phyloP scores from a whole-genome alignment of 176 grass and related monocot genomes.

The Oropetium thomaeum region DNA sequence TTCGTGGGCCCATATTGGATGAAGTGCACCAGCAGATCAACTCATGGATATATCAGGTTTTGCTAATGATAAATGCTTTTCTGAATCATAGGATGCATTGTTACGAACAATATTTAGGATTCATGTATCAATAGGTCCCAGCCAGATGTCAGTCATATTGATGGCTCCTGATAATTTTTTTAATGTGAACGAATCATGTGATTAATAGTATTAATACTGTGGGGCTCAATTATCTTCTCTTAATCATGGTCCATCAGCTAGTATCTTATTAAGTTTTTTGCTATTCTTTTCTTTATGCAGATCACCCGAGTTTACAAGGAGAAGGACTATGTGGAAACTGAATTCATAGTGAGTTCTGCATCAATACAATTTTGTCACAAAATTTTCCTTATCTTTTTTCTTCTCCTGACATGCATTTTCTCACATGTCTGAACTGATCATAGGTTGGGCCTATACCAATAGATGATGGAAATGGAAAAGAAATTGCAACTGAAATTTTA shows the following conservation, averaged over 20 bases:
- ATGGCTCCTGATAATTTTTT: conserved; percentile 12
- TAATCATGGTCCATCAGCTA: background rate
- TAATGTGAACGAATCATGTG: conserved; percentile 3
- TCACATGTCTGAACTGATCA: conserved; percentile 21
- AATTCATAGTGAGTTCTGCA: conserved; percentile 69
- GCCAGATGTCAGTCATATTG: background rate
- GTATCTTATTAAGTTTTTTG: background rate
- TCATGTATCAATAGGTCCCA: conserved; percentile 1
- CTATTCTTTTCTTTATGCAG: conserved; percentile 37
- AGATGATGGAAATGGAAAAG: conserved; percentile 83
- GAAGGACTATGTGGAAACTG: conserved; percentile 85
- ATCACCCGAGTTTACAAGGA: conserved; percentile 80
- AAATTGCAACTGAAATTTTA: conserved; percentile 74
- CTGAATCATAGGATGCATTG: background rate
- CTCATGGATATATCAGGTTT: conserved; percentile 98
- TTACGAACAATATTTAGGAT: conserved; percentile 5
- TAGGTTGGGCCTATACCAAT: conserved; percentile 87
- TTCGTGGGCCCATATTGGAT: conserved; percentile 84
- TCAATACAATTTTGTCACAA: conserved; percentile 28
- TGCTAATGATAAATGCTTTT: conserved; percentile 5
- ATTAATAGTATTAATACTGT: conserved; percentile 9
- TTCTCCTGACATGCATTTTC: conserved; percentile 13
- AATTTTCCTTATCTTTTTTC: conserved; percentile 20
- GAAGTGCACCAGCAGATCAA: conserved; percentile 91
- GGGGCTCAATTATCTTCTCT: conserved; percentile 4